These are phyloP conservation scores for Penicillium italicum DNA, from an alignment of 2,329 filamentous ascomycete genomes.

Conservation along the genomic window DNA sequence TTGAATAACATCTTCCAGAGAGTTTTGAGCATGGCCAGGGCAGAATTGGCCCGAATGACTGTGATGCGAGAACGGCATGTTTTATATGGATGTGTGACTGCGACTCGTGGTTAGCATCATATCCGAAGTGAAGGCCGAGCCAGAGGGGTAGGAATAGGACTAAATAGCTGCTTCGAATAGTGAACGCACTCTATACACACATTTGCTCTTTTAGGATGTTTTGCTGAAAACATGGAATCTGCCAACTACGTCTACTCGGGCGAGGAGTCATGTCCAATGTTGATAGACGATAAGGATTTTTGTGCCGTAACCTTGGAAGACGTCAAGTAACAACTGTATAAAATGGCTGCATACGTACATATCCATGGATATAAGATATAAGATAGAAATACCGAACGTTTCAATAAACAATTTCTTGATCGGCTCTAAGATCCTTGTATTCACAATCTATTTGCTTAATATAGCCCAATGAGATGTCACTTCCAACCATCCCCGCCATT, in stretches of 20 bases:
- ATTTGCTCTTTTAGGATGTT: background rate
- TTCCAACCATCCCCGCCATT: background rate
- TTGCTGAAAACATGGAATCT: background rate
- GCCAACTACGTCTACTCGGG: background rate
- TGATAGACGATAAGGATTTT: conserved; percentile 12
- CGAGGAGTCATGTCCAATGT: background rate
- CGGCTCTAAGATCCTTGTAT: background rate
- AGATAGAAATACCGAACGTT: background rate
- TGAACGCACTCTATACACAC: background rate
- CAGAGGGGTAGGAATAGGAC: background rate
- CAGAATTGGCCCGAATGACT: conserved; percentile 98
- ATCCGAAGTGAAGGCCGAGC: background rate
- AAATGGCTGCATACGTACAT: background rate
- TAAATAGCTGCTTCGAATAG: background rate
- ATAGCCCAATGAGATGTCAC: background rate
- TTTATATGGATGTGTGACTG: background rate
- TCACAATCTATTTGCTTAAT: background rate
- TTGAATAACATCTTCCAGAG: conserved; percentile 77
- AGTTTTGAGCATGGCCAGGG: conserved; percentile 78
- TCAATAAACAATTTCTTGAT: background rate
- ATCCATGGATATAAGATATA: too few relatives aligned
- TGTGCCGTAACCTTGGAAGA: background rate
- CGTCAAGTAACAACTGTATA: background rate
- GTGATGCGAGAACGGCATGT: conserved; percentile 96
- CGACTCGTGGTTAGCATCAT: background rate